These are phyloP conservation scores for Coffea eugenioides DNA, from an alignment of 257 asterid species.

Conservation along the genomic window DNA sequence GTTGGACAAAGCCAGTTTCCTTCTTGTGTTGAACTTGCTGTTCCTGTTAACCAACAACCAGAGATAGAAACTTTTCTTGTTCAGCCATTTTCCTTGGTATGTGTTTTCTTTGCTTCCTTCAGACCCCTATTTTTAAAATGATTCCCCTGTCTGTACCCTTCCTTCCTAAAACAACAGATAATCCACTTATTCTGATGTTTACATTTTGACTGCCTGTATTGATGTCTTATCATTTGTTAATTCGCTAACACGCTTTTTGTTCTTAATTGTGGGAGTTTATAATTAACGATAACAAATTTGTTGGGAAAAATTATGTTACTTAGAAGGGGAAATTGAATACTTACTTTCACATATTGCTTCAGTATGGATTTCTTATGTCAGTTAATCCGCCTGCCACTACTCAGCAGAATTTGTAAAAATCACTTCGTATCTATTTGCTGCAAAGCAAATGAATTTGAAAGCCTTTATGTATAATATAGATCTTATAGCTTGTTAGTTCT, in stretches of 20 bases:
- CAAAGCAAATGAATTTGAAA: background rate
- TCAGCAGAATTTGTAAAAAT: background rate
- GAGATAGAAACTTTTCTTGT: conserved; percentile 4
- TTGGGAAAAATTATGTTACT: background rate
- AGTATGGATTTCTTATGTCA: background rate
- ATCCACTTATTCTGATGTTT: background rate
- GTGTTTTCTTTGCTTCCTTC: background rate
- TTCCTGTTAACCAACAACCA: background rate
- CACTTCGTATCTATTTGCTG: background rate
- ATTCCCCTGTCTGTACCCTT: background rate
- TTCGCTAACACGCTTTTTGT: background rate
- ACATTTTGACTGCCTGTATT: background rate
- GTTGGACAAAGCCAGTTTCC: background rate
- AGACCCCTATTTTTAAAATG: background rate
- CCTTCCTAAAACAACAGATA: background rate
- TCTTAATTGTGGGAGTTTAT: background rate
- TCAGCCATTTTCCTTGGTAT: conserved; percentile 14
- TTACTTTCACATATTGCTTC: background rate
- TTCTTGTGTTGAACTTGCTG: background rate
- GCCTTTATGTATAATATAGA: background rate
- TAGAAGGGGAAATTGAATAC: background rate
- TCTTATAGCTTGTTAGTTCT: background rate
- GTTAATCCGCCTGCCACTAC: background rate
- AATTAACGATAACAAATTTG: too few species aligned
- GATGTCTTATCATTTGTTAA: background rate